A percentile compares a stretch with the other conserved stretches of the same genome.
Evolutionary conservation across 768 basidiomycete genomes (phyloP).

Genomic region (Termitomyces sp.): DNA sequence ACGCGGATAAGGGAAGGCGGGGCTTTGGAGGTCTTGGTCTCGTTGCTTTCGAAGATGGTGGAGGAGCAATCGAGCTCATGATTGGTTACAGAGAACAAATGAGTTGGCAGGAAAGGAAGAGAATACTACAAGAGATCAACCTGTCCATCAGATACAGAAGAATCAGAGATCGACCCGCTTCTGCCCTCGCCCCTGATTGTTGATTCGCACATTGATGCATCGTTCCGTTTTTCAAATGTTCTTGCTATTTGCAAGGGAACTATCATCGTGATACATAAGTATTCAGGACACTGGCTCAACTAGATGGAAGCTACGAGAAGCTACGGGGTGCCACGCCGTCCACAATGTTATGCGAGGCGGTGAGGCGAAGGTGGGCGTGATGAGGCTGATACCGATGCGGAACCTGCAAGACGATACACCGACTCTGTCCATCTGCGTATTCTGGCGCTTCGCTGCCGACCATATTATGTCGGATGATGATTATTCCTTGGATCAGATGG

Average conservation of each 20-base stretch:
- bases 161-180: background rate
- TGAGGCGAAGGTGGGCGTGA: constrained; percentile 1
- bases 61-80: constrained; percentile 13
- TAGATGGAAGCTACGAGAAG: no score
- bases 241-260: background rate
- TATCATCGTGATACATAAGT: background rate
- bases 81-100: background rate
- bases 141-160: background rate
- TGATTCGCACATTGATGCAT: background rate
- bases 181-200: background rate
- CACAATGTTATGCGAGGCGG: background rate
- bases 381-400: background rate
- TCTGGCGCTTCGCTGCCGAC: constrained; percentile 17
- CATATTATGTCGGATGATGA: background rate
- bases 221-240: background rate
- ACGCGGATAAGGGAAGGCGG: constrained; percentile 69
- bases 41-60: constrained; percentile 36
- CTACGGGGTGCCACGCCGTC: background rate
- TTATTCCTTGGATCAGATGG: background rate
- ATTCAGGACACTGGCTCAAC: background rate
- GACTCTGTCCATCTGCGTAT: constrained; percentile 31
- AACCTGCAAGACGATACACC: constrained; percentile 18
- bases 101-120: background rate
- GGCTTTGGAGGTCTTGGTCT: constrained; percentile 56
- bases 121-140: background rate